Percentiles rank a stretch among this genome's conserved stretches.
These are phyloP conservation scores for Bacidia rubella DNA, from an alignment of 495 filamentous ascomycete species.

Conservation along the genomic window DNA sequence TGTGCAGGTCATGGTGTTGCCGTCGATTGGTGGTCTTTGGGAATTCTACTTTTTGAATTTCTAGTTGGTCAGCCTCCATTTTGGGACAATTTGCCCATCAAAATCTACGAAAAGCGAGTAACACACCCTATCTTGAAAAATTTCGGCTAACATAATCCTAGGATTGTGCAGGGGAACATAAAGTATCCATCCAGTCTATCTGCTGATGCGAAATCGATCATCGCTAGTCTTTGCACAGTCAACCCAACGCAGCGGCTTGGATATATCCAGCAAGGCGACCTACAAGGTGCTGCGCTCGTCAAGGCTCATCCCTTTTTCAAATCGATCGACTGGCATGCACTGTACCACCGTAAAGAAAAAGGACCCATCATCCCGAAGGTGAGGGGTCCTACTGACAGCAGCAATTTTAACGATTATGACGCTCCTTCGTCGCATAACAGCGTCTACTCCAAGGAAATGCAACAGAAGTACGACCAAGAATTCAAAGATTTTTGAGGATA, in stretches of 20 bases:
- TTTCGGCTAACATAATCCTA: constrained; percentile 18
- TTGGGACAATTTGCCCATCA: constrained; percentile 91
- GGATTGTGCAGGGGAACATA: constrained; percentile 63
- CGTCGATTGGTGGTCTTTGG: constrained; percentile 99
- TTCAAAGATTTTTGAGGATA: constrained; percentile 61
- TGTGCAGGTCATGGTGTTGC: constrained; percentile 67
- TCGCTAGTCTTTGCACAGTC: constrained; percentile 74
- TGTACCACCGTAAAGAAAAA: constrained; percentile 53
- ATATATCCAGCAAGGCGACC: constrained; percentile 45
- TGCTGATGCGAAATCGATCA: constrained; percentile 66
- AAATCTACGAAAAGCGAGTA: constrained; percentile 78
- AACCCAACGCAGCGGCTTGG: constrained; percentile 79
- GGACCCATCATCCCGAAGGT: constrained; percentile 83
- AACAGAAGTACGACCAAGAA: constrained; percentile 56
- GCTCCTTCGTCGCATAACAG: constrained; percentile 38
- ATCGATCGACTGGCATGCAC: constrained; percentile 71
- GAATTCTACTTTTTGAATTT: constrained; percentile 93
- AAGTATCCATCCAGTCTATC: constrained; percentile 58
- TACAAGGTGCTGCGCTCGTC: constrained; percentile 63
- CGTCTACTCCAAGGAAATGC: constrained; percentile 62
- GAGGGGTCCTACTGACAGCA: constrained; percentile 64
- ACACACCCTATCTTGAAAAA: constrained; percentile 4
- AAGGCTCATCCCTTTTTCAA: constrained; percentile 81
- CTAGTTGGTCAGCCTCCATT: constrained; percentile 92
- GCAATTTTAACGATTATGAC: constrained; percentile 85